These are phyloP conservation scores for Rhizopogon vesiculosus DNA, from an alignment of 768 basidiomycete genomes.

Conservation along the genomic window DNA sequence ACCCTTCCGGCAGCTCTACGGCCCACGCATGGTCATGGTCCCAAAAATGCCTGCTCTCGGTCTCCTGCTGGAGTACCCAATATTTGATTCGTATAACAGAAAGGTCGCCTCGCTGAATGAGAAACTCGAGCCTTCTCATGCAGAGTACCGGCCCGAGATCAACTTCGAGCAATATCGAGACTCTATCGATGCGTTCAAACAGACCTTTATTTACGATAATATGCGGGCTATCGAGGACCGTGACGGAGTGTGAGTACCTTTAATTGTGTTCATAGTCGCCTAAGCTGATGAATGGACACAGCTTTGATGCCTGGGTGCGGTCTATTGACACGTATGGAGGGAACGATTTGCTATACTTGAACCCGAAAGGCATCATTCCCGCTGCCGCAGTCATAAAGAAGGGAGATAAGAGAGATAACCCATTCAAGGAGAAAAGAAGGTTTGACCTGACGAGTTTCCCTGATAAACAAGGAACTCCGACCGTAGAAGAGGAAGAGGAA, in stretches of 20 bases:
- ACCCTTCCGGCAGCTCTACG: slow-evolving; percentile 55
- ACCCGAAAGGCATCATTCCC: slow-evolving; percentile 74
- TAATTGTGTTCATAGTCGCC: neutral
- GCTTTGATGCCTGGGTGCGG: slow-evolving; percentile 84
- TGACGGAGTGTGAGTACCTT: slow-evolving; percentile 60
- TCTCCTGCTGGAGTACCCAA: slow-evolving; percentile 82
- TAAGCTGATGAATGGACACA: slow-evolving; percentile 21
- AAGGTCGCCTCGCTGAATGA: slow-evolving; percentile 41
- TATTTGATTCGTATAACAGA: slow-evolving; percentile 75
- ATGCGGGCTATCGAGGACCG: slow-evolving; percentile 84
- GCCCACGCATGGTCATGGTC: slow-evolving; percentile 69
- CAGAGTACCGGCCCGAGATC: slow-evolving; percentile 66
- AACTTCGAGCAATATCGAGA: slow-evolving; percentile 66
- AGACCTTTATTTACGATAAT: slow-evolving; percentile 77
- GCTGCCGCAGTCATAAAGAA: slow-evolving; percentile 60
- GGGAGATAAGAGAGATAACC: slow-evolving; percentile 49
- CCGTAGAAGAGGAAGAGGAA: slow-evolving; percentile 37
- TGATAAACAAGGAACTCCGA: slow-evolving; percentile 21
- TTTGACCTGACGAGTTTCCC: slow-evolving; percentile 56
- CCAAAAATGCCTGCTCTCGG: slow-evolving; percentile 97
- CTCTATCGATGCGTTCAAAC: slow-evolving; percentile 77
- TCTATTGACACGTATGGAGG: slow-evolving; percentile 73
- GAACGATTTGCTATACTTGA: slow-evolving; percentile 74
- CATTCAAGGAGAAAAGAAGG: slow-evolving; percentile 64
- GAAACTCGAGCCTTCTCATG: slow-evolving; percentile 46